Percentiles rank a stretch among this genome's conserved stretches.
Evolutionary conservation across 805 yeast genomes (phyloP).

Genomic region (Saccharomycopsis amapae): DNA sequence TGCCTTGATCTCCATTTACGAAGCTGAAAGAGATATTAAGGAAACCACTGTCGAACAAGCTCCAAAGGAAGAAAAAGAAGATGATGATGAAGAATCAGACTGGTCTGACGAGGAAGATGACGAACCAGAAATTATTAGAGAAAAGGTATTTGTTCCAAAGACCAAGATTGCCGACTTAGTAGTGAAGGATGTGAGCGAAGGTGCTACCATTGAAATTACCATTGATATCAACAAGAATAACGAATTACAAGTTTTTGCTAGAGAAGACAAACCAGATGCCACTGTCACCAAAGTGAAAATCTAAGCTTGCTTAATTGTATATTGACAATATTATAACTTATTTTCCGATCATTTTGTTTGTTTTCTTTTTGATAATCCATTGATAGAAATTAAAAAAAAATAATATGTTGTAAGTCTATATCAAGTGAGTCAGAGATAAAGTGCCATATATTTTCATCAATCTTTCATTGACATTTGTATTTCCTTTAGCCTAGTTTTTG

Average conservation of each 20-base stretch:
- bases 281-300: slow-evolving; percentile 51
- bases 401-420: not conserved
- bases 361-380: too few species aligned
- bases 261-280: slow-evolving; percentile 56
- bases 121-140: slow-evolving; percentile 82
- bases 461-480: too few species aligned
- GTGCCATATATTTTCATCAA: too few species aligned
- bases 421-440: too few species aligned
- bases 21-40: slow-evolving; percentile 77
- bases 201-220: slow-evolving; percentile 55
- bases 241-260: slow-evolving; percentile 49
- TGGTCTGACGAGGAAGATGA: slow-evolving; percentile 60
- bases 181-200: slow-evolving; percentile 59
- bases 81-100: slow-evolving; percentile 42
- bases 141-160: slow-evolving; percentile 67
- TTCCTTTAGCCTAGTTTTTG: not conserved
- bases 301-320: not conserved
- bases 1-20: slow-evolving; percentile 66
- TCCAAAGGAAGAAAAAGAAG: slow-evolving; percentile 48
- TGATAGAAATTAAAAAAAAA: not conserved
- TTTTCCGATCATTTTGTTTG: slow-evolving; percentile 1
- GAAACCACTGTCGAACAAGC: slow-evolving; percentile 69
- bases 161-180: slow-evolving; percentile 71
- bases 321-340: too few species aligned
- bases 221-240: slow-evolving; percentile 55